These are phyloP conservation scores for Podospora appendiculata DNA, from an alignment of 495 filamentous ascomycete species.

Conservation along the genomic window DNA sequence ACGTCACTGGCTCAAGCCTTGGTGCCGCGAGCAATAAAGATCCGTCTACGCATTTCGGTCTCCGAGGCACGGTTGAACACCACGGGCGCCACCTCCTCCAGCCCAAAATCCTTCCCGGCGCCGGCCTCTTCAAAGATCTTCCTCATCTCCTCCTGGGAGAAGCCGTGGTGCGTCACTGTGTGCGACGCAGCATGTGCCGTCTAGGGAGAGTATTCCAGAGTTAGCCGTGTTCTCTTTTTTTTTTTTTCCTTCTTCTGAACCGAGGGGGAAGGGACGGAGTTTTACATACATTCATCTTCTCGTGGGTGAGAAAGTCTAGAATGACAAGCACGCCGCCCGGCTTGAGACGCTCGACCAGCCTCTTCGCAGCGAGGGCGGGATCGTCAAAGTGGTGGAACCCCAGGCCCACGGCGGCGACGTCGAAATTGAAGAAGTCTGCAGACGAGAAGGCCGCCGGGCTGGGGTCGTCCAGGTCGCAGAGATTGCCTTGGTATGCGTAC, in stretches of 20 bases:
- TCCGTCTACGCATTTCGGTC: conserved; percentile 8
- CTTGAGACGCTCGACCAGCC: conserved; percentile 52
- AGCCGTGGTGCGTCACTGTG: conserved; percentile 51
- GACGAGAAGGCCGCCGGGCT: conserved; percentile 29
- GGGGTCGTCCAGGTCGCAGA: conserved; percentile 35
- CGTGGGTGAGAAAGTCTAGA: conserved; percentile 53
- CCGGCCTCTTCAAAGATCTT: conserved; percentile 47
- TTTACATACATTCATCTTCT: conserved; percentile 15
- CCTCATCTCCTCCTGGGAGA: conserved; percentile 43
- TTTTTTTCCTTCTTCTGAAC: not conserved
- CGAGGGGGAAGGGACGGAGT: no score
- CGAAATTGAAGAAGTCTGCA: conserved; percentile 50
- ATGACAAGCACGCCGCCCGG: conserved; percentile 58
- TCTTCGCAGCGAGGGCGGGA: conserved; percentile 44
- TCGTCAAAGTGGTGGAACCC: conserved; percentile 70
- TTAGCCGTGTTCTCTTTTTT: not conserved
- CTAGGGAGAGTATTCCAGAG: conserved; percentile 1
- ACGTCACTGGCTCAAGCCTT: conserved; percentile 15
- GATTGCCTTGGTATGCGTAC: conserved; percentile 51
- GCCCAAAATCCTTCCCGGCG: conserved; percentile 33
- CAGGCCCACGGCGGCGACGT: conserved; percentile 55
- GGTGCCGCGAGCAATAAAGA: conserved; percentile 21
- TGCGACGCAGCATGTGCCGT: conserved; percentile 27
- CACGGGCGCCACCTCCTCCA: conserved; percentile 22
- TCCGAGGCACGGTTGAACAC: conserved; percentile 8